phyloP scores from a whole-genome alignment of 495 filamentous ascomycete genomes.

The Bacidia gigantensis region DNA sequence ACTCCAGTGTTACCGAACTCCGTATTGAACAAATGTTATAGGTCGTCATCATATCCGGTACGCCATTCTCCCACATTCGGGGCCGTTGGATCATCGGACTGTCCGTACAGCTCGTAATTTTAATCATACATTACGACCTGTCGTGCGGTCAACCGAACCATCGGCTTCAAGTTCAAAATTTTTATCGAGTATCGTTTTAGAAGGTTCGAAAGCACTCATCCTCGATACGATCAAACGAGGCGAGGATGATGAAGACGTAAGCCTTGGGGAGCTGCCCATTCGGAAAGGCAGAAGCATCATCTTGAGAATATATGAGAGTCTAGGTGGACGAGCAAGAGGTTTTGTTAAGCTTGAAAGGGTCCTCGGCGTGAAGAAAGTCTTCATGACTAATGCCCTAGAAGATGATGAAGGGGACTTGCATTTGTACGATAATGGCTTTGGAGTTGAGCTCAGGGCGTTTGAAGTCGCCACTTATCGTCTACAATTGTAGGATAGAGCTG shows the following conservation, averaged over 20 bases:
- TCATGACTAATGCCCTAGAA: constrained; percentile 60
- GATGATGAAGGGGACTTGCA: constrained; percentile 43
- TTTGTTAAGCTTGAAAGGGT: constrained; percentile 39
- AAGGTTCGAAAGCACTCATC: constrained; percentile 46
- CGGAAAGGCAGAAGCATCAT: constrained; percentile 67
- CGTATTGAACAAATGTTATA: too few relatives aligned
- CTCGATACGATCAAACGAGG: constrained; percentile 82
- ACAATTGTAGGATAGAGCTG: constrained; percentile 36
- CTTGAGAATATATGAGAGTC: constrained; percentile 72
- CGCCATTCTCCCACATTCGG: constrained; percentile 77
- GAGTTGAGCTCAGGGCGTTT: constrained; percentile 63
- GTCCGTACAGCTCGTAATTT: constrained; percentile 79
- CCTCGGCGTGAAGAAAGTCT: constrained; percentile 59
- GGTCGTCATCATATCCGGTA: constrained; percentile 73
- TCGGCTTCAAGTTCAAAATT: constrained; percentile 24
- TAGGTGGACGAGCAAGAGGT: constrained; percentile 69
- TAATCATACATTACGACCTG: constrained; percentile 61
- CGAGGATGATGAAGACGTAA: constrained; percentile 89
- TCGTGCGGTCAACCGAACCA: constrained; percentile 24
- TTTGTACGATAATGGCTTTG: constrained; percentile 29
- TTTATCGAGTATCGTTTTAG: constrained; percentile 41
- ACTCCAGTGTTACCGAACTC: too few relatives aligned
- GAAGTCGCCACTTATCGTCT: constrained; percentile 81
- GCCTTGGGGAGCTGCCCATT: constrained; percentile 49
- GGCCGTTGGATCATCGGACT: constrained; percentile 53